Evolutionary conservation across 78 protist species (phyloP).

Genomic region (Acrasis kona): DNA sequence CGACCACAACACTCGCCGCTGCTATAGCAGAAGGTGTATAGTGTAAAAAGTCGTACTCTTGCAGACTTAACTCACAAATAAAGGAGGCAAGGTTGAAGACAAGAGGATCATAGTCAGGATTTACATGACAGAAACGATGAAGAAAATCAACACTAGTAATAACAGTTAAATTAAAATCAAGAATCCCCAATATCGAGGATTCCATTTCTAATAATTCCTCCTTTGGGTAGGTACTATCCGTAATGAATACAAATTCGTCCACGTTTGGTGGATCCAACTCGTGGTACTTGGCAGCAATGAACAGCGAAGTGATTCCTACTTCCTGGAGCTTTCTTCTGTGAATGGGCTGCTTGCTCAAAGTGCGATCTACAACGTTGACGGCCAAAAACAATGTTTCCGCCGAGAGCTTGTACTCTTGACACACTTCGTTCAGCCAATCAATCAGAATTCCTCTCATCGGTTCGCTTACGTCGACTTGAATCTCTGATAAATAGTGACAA

Average conservation of each 20-base stretch:
- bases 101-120: not conserved
- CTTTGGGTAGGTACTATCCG: conserved; percentile 28
- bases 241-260: conserved; percentile 35
- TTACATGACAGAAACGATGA: conserved; percentile 79
- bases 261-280: conserved; percentile 31
- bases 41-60: conserved; percentile 9
- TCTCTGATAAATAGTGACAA: not conserved
- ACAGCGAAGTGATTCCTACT: conserved; percentile 56
- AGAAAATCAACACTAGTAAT: conserved; percentile 40
- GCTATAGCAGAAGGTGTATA: conserved; percentile 37
- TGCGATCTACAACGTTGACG: conserved; percentile 82
- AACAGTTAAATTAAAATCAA: conserved; percentile 13
- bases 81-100: not conserved
- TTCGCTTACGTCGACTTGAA: conserved; percentile 49
- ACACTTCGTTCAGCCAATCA: conserved; percentile 78
- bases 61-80: conserved; percentile 39
- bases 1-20: conserved; percentile 29
- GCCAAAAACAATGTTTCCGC: conserved; percentile 73
- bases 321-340: conserved; percentile 66
- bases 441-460: conserved; percentile 68
- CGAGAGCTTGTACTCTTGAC: conserved; percentile 41
- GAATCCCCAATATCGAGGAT: conserved; percentile 3
- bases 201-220: conserved; percentile 12
- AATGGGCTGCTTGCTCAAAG: conserved; percentile 37
- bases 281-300: conserved; percentile 54